A percentile compares a stretch with the other conserved stretches of the same genome.
phyloP scores from a whole-genome alignment of 176 grass and related monocot genomes.

The Carex cristatella region DNA sequence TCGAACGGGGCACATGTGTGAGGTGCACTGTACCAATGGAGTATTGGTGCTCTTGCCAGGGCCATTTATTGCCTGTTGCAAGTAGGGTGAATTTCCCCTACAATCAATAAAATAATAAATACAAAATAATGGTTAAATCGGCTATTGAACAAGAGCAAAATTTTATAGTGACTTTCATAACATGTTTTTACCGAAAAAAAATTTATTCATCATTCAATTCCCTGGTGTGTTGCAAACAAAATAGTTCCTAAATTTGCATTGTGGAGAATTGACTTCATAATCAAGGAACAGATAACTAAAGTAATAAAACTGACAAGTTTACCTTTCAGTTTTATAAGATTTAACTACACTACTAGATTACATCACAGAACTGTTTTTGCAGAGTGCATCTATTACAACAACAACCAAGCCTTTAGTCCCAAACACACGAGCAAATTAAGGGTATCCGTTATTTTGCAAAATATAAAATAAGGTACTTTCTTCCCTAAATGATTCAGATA shows the following conservation, averaged over 20 bases:
- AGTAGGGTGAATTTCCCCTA: constrained; percentile 57
- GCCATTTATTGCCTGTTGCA: constrained; percentile 47
- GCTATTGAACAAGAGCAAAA: not conserved
- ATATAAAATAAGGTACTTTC: not conserved
- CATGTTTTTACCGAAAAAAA: not conserved
- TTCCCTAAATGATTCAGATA: not conserved
- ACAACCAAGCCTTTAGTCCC: too few species aligned
- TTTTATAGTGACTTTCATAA: not conserved
- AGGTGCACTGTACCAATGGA: constrained; percentile 55
- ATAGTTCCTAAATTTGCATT: not conserved
- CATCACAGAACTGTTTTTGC: not conserved
- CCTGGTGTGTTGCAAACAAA: not conserved
- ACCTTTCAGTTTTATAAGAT: not conserved
- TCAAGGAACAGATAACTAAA: not conserved
- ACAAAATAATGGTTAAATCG: not conserved
- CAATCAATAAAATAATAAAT: constrained; percentile 4
- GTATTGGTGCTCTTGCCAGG: constrained; percentile 33
- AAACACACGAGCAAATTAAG: too few species aligned
- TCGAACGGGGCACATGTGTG: constrained; percentile 74
- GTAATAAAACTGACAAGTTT: not conserved
- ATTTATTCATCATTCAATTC: not conserved
- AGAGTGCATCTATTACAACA: not conserved
- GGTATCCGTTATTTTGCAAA: not conserved
- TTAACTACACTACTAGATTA: not conserved
- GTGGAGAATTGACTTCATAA: not conserved